Percentiles rank a stretch among this genome's conserved stretches.
Conservation (phyloP, 129 eudicot species). For the Calendula officinalis region DNA sequence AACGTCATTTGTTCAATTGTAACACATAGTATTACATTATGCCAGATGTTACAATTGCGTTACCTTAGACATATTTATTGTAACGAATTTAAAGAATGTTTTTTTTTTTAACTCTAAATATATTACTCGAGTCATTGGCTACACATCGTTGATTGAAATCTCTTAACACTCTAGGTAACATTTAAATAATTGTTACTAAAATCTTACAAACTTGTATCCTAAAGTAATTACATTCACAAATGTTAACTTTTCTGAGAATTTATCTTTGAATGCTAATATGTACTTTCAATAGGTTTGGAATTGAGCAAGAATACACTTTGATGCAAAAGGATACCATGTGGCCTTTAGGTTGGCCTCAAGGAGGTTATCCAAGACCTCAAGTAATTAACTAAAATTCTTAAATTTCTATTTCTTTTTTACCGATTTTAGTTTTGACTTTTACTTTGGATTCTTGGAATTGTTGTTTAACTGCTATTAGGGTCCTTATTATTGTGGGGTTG, state of each 20-base stretch:
- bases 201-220: neutral
- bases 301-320: slow-evolving; percentile 84
- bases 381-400: slow-evolving; percentile 18
- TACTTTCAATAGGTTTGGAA: slow-evolving; percentile 52
- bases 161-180: no score
- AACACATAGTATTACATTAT: no score
- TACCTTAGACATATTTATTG: no score
- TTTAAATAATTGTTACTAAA: neutral
- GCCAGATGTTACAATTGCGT: no score
- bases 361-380: slow-evolving; percentile 81
- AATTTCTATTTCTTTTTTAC: neutral
- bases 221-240: neutral
- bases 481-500: slow-evolving; percentile 81
- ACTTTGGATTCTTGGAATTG: neutral
- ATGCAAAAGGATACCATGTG: slow-evolving; percentile 57
- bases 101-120: no score
- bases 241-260: neutral
- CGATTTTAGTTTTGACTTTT: neutral
- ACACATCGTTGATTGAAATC: no score
- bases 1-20: no score
- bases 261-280: neutral
- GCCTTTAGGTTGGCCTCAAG: slow-evolving; percentile 85
- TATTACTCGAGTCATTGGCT: no score
- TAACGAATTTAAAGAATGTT: no score
- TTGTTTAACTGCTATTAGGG: slow-evolving; percentile 42